phyloP scores from a whole-genome alignment of 2,329 filamentous ascomycete species.

The Aspergillus tubingensis region DNA sequence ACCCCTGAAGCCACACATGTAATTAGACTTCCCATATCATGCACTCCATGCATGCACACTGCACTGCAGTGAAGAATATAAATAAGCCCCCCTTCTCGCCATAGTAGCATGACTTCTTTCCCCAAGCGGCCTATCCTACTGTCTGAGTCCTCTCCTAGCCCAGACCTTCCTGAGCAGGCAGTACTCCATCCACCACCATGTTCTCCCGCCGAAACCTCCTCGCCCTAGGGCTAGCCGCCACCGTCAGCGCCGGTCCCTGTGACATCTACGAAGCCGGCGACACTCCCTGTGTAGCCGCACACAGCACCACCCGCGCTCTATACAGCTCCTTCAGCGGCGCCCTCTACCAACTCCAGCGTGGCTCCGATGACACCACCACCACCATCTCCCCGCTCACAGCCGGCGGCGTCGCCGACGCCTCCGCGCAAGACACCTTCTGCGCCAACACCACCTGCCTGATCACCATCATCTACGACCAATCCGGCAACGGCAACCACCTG shows the following conservation, averaged over 20 bases:
- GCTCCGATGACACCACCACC: conserved; percentile 51
- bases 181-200: conserved; percentile 22
- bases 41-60: no score
- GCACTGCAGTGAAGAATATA: no score
- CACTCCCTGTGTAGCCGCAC: conserved; percentile 65
- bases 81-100: no score
- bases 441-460: conserved; percentile 63
- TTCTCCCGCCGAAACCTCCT: conserved; percentile 31
- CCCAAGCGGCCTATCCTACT: no score
- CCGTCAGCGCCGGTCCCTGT: conserved; percentile 57
- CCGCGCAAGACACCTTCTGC: conserved; percentile 64
- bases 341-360: conserved; percentile 63
- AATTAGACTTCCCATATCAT: no score
- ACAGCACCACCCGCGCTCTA: conserved; percentile 65
- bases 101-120: no score
- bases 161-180: no score
- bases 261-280: conserved; percentile 62
- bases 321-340: conserved; percentile 56
- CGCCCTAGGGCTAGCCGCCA: conserved; percentile 39
- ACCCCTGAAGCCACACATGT: no score
- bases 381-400: conserved; percentile 56
- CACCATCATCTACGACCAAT: conserved; percentile 67
- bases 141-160: no score
- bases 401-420: conserved; percentile 64
- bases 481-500: conserved; percentile 62